Evolutionary conservation across 1,139 yeast genomes (phyloP), one percentile per base, ranked within the genome.

Genomic region (Geotrichum reessii): DNA sequence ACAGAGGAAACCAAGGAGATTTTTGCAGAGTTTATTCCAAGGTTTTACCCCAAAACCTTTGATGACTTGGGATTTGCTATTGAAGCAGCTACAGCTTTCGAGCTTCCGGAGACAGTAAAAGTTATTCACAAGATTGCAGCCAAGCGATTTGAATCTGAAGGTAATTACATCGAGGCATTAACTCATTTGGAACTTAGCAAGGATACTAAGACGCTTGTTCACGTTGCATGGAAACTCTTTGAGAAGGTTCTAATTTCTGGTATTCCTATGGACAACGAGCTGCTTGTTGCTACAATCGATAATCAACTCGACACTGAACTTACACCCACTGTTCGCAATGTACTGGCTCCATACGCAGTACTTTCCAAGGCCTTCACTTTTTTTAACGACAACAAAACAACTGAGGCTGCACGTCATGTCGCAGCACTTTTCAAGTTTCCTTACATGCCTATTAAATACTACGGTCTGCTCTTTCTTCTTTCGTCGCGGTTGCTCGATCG

Each of bases 61-160:
- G 93, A 86, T 66, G 96, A 88, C 66, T 77, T 86, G 63, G 95
- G 87, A 69, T 87, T 95, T 95, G 82, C 86, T 33, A 74, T 88
- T 56, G 81, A 88, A 0, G 76, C 78, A 21, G 80, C 83, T 64
- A 77, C 80, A 48, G 73, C 74, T 58, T 69, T 78, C 50, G 74
- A 74, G 50, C 69, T 80, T 17, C 50, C 57, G 2, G 63, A 62
- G 12, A 59, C 64, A 0, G 62, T 56, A 14, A 56, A 54, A 8
- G 33, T 56, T 11, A 60, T 68, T 21, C 61, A 65, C 61, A 61
- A 63, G 48, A 57, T 65, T n/a, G 62, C 66, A 3, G 71, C 70
- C 1, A 61, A 59, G 33, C 60, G 57, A 37, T 60, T 60, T 47
- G 58, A 65, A 21, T 47, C 59, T 2, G 40, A 57, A 24, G 79